Percentiles rank a stretch among this genome's conserved stretches.
These are phyloP conservation scores for Pyrenopolyporus hunteri DNA, from an alignment of 495 filamentous ascomycete species.

Conservation along the genomic window DNA sequence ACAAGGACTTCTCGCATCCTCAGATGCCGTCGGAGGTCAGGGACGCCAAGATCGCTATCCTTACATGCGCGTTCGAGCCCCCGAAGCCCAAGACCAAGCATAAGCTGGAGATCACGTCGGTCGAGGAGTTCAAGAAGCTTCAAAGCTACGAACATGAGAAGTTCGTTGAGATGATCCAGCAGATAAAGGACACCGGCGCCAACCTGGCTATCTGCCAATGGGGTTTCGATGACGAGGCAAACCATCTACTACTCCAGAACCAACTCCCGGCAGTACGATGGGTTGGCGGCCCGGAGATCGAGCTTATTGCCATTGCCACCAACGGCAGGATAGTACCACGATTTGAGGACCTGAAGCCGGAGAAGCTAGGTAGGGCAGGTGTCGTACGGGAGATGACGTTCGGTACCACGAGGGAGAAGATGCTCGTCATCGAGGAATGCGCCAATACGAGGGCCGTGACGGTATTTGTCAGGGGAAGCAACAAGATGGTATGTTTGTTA, in stretches of 20 bases:
- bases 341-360: conserved; percentile 89
- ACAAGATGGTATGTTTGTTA: conserved; percentile 84
- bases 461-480: conserved; percentile 93
- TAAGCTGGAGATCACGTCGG: conserved; percentile 95
- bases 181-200: conserved; percentile 96
- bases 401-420: conserved; percentile 97
- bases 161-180: conserved; percentile 97
- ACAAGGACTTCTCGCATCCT: conserved; percentile 99
- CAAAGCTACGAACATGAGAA: conserved; percentile 95
- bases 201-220: conserved; percentile 99
- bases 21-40: conserved; percentile 95
- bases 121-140: conserved; percentile 96
- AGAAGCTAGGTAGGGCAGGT: conserved; percentile 90
- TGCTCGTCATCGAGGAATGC: conserved; percentile 99
- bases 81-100: conserved; percentile 99
- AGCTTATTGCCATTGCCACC: conserved; percentile 97
- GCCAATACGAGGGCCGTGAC: conserved; percentile 97
- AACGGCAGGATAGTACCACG: conserved; percentile 96
- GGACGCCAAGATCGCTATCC: conserved; percentile 95
- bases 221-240: conserved; percentile 99
- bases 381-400: conserved; percentile 94
- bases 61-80: conserved; percentile 99
- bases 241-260: conserved; percentile 95
- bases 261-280: conserved; percentile 94
- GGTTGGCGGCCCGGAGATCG: conserved; percentile 98